Evolutionary conservation across 352 stramenopile genomes (phyloP).

Genomic region (Pythium monospermum): DNA sequence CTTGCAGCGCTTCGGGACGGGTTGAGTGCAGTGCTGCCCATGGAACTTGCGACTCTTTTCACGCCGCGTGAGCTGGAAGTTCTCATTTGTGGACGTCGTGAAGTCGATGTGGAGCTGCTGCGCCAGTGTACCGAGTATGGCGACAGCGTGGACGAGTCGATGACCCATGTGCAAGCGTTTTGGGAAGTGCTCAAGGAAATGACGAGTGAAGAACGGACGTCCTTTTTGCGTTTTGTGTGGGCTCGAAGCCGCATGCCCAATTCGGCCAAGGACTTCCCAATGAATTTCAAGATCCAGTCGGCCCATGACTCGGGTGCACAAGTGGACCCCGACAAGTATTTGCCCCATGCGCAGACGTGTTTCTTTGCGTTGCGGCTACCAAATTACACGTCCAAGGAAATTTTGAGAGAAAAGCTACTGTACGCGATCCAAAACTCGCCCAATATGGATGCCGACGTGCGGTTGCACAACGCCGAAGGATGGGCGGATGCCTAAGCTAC

Average conservation of each 20-base stretch:
- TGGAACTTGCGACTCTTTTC: slow-evolving; percentile 95
- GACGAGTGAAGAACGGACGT: slow-evolving; percentile 92
- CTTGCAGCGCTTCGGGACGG: slow-evolving; percentile 76
- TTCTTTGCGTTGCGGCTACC: slow-evolving; percentile 98
- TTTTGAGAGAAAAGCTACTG: slow-evolving; percentile 80
- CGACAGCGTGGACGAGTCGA: slow-evolving; percentile 88
- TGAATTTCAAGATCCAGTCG: slow-evolving; percentile 92
- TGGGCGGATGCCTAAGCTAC: slow-evolving; percentile 73
- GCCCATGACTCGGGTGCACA: slow-evolving; percentile 75
- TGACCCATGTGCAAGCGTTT: slow-evolving; percentile 91
- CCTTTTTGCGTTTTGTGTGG: slow-evolving; percentile 98
- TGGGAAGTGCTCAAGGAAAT: slow-evolving; percentile 97
- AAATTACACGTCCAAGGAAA: slow-evolving; percentile 90
- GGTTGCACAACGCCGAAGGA: slow-evolving; percentile 89
- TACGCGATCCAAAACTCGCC: slow-evolving; percentile 95
- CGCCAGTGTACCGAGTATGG: slow-evolving; percentile 96
- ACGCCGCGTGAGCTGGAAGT: slow-evolving; percentile 94
- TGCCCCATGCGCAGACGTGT: slow-evolving; percentile 98
- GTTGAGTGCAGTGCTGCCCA: slow-evolving; percentile 92
- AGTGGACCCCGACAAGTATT: slow-evolving; percentile 82
- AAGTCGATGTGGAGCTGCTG: slow-evolving; percentile 96
- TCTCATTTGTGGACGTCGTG: slow-evolving; percentile 93
- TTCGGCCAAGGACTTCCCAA: slow-evolving; percentile 96
- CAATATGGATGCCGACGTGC: slow-evolving; percentile 93
- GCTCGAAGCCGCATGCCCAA: slow-evolving; percentile 95